These are phyloP conservation scores for Plasmopara muralis DNA, from an alignment of 352 stramenopile genomes.

Conservation along the genomic window DNA sequence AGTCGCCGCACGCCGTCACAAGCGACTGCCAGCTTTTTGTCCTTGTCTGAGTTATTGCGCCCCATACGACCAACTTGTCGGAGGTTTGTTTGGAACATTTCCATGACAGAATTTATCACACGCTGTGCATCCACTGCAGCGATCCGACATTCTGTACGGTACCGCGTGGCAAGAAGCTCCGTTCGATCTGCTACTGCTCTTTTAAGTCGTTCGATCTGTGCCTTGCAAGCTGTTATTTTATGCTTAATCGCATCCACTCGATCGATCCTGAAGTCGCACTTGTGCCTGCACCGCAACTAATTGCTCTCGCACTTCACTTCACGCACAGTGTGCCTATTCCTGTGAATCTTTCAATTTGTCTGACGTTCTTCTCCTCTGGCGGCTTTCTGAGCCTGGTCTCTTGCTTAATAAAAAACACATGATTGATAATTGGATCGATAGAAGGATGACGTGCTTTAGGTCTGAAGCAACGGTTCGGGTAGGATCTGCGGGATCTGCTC, in stretches of 20 bases:
- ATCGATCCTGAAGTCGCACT: conserved; percentile 49
- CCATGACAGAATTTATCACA: conserved; percentile 38
- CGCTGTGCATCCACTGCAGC: conserved; percentile 45
- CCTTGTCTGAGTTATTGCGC: conserved; percentile 9
- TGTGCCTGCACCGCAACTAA: conserved; percentile 38
- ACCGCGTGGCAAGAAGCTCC: conserved; percentile 36
- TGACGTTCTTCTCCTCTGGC: conserved; percentile 65
- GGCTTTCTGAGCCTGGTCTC: conserved; percentile 40
- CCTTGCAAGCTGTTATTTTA: conserved; percentile 31
- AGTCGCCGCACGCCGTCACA: conserved; percentile 56
- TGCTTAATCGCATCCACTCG: conserved; percentile 46
- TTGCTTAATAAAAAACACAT: conserved; percentile 24
- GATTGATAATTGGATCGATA: too few species aligned
- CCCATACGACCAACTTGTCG: conserved; percentile 31
- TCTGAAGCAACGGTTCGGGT: too few species aligned
- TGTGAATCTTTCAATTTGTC: conserved; percentile 44
- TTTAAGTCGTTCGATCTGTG: conserved; percentile 47
- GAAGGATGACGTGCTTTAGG: too few species aligned
- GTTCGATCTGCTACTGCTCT: conserved; percentile 47
- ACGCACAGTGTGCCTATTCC: conserved; percentile 39
- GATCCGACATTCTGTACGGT: conserved; percentile 45
- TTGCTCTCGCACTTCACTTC: conserved; percentile 40
- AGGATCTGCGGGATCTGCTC: too few species aligned
- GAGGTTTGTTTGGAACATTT: conserved; percentile 39
- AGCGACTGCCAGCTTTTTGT: conserved; percentile 29